These are phyloP conservation scores for Wickerhamomyces alni DNA, from an alignment of 805 yeast species.

Conservation along the genomic window DNA sequence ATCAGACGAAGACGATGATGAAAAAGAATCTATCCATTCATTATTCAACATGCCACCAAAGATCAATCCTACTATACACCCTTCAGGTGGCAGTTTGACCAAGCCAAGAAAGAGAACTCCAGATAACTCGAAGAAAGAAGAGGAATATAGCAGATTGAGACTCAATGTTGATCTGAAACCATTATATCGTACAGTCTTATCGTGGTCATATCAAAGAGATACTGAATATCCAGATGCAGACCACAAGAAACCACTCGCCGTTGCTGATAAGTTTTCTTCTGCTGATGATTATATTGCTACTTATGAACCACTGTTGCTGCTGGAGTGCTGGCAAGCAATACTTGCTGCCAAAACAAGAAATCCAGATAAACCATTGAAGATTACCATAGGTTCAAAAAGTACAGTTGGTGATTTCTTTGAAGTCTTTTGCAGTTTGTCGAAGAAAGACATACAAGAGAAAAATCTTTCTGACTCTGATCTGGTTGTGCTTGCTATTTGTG, in stretches of 20 bases:
- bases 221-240: constrained; percentile 57
- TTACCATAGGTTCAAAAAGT: constrained; percentile 73
- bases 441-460: constrained; percentile 41
- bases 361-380: constrained; percentile 50
- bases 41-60: constrained; percentile 24
- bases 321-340: constrained; percentile 93
- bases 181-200: constrained; percentile 58
- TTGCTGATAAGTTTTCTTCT: constrained; percentile 49
- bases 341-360: constrained; percentile 62
- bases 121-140: constrained; percentile 45
- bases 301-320: constrained; percentile 73
- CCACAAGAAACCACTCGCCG: constrained; percentile 25
- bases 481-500: constrained; percentile 48
- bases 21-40: constrained; percentile 33
- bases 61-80: constrained; percentile 25
- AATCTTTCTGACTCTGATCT: constrained; percentile 73
- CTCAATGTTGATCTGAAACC: constrained; percentile 74
- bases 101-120: constrained; percentile 26
- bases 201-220: constrained; percentile 66
- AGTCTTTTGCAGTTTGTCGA: constrained; percentile 67
- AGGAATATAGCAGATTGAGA: constrained; percentile 72
- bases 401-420: constrained; percentile 86
- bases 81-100: constrained; percentile 25
- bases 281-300: constrained; percentile 61
- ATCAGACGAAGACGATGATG: constrained; percentile 31